Evolutionary conservation across 2,329 filamentous ascomycete species (phyloP).

Genomic region (Colletotrichum higginsianum): DNA sequence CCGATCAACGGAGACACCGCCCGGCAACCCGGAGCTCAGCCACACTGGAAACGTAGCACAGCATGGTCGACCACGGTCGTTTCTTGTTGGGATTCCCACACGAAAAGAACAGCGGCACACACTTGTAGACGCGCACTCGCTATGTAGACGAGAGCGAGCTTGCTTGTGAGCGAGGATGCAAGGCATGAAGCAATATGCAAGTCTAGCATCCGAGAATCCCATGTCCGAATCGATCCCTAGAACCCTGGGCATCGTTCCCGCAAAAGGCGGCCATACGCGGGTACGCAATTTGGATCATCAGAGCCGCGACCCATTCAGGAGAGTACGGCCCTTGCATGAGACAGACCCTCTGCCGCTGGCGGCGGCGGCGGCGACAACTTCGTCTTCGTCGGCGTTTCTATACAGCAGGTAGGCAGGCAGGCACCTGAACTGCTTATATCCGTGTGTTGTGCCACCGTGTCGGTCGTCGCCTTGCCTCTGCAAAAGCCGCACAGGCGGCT

Average conservation of each 20-base stretch:
- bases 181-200: slow-evolving; percentile 22
- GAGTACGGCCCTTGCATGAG: slow-evolving; percentile 35
- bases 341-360: neutral
- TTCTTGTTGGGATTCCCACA: slow-evolving; percentile 19
- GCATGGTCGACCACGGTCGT: slow-evolving; percentile 17
- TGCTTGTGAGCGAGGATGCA: neutral
- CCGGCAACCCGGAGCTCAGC: slow-evolving; percentile 39
- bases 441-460: slow-evolving; percentile 1
- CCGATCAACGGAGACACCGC: slow-evolving; percentile 41
- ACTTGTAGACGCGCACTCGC: neutral
- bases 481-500: neutral
- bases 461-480: slow-evolving; percentile 8
- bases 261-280: slow-evolving; percentile 32
- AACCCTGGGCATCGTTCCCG: slow-evolving; percentile 35
- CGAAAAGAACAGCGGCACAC: slow-evolving; percentile 9
- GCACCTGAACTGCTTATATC: slow-evolving; percentile 14
- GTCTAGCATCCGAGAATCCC: slow-evolving; percentile 15
- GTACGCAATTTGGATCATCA: slow-evolving; percentile 36
- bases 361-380: slow-evolving; percentile 4
- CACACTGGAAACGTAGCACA: slow-evolving; percentile 36
- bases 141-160: slow-evolving; percentile 22
- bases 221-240: slow-evolving; percentile 13
- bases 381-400: neutral
- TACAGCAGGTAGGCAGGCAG: neutral
- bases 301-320: slow-evolving; percentile 39